phyloP scores from a whole-genome alignment of 352 stramenopile species.

The Globisporangium polare region DNA sequence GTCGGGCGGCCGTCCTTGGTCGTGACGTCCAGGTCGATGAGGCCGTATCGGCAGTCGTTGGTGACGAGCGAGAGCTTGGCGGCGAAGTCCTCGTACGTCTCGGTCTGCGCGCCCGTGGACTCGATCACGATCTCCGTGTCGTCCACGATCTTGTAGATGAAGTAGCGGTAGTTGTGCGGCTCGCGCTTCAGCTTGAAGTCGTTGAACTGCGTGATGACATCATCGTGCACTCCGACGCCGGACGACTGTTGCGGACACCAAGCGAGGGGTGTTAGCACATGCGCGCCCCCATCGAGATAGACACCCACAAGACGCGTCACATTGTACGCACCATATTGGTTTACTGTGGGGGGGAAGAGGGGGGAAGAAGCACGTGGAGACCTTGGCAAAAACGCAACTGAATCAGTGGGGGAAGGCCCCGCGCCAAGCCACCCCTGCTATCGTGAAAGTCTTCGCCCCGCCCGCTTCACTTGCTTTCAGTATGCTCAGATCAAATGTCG shows the following conservation, averaged over 20 bases:
- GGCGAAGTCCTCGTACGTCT: slow-evolving; percentile 89
- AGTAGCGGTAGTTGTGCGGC: slow-evolving; percentile 92
- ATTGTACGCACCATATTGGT: slow-evolving; percentile 18
- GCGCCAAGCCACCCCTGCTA: not conserved
- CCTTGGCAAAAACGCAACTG: slow-evolving; percentile 31
- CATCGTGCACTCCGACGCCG: slow-evolving; percentile 91
- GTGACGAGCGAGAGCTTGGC: slow-evolving; percentile 67
- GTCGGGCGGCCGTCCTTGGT: slow-evolving; percentile 87
- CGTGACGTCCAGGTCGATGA: slow-evolving; percentile 89
- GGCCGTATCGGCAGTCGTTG: slow-evolving; percentile 83
- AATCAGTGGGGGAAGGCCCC: slow-evolving; percentile 4
- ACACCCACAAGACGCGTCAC: not conserved
- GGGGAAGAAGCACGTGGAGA: slow-evolving; percentile 9
- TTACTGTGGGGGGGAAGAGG: slow-evolving; percentile 8
- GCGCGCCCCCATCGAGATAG: not conserved
- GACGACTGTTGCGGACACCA: slow-evolving; percentile 71
- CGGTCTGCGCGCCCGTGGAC: slow-evolving; percentile 58
- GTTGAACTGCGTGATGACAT: slow-evolving; percentile 92
- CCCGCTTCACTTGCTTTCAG: slow-evolving; percentile 16
- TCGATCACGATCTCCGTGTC: slow-evolving; percentile 94
- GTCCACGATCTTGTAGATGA: slow-evolving; percentile 94
- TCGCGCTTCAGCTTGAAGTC: slow-evolving; percentile 95
- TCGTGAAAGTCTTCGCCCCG: not conserved
- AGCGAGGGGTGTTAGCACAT: not conserved
- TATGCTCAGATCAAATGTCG: slow-evolving; percentile 10